Percentiles rank a stretch among this genome's conserved stretches.
phyloP scores from a whole-genome alignment of 345 rosid species.

The Gossypium ekmanianum region DNA sequence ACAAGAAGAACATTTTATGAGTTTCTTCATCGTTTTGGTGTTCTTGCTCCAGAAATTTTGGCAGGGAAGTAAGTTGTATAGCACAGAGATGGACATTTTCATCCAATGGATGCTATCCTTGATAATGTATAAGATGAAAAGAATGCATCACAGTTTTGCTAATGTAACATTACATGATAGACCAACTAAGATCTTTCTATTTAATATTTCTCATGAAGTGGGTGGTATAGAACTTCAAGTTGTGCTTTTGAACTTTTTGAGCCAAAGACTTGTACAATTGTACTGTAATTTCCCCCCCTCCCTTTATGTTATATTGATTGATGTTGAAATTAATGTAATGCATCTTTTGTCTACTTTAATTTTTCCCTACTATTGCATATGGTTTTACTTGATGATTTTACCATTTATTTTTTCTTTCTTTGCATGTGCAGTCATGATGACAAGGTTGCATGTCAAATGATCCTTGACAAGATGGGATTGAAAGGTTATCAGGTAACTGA shows the following conservation, averaged over 20 bases:
- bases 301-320: not conserved
- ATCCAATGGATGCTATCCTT: not conserved
- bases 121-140: not conserved
- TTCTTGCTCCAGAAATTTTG: slow-evolving; percentile 57
- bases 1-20: slow-evolving; percentile 74
- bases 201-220: slow-evolving; percentile 1
- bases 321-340: not conserved
- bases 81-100: not conserved
- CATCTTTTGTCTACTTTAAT: not conserved
- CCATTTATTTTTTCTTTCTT: slow-evolving; percentile 4
- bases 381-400: not conserved
- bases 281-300: not conserved
- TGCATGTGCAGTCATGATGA: slow-evolving; percentile 72
- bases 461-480: slow-evolving; percentile 86
- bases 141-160: not conserved
- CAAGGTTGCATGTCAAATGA: slow-evolving; percentile 84
- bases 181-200: not conserved
- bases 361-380: not conserved
- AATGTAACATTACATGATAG: not conserved
- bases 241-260: not conserved
- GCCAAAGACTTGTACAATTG: not conserved
- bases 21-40: slow-evolving; percentile 75
- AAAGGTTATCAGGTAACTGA: slow-evolving; percentile 87
- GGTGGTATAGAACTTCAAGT: not conserved
- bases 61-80: slow-evolving; percentile 63